Evolutionary conservation across 805 yeast species (phyloP), one percentile per base, ranked within the genome.

Genomic region (Metschnikowia chrysomelidarum): DNA sequence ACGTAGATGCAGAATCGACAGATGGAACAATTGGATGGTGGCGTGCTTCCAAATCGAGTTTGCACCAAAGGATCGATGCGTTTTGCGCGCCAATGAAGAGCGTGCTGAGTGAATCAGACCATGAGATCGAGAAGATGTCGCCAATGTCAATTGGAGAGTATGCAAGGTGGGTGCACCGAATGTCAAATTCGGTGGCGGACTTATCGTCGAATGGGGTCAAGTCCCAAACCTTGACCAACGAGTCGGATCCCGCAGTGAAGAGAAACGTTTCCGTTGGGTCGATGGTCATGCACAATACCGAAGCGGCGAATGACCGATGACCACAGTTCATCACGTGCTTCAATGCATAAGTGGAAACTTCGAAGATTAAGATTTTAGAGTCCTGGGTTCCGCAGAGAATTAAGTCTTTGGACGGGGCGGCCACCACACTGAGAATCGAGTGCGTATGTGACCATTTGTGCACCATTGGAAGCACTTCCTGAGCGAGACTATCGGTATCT

Each of bases 341-440:
- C 32, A 69, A 65, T 46, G 80, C 79, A 56, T 76, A 91, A 1
- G 84, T 79, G 4, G 58, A 59, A 35, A 84, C 62, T 49, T 87
- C 91, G 51, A 73, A 80, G 1, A 86, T 81, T 24, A 86, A 59
- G 25, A 91, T 82, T 46, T 75, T 76, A 8, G 93, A 85, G 50
- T 85, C 86, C 46, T 89, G 95, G 1, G 96, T 87, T 7, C 98
- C 98, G 36, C 95, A 93, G 54, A 86, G 84, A 4, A 91, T 46
- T 6, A 82, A 57, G 21, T 71, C 71, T 39, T 70, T 66, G 18
- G 59, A 57, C 0, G 86, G 83, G 15, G 83, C 78, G 7, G 83
- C 71, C 6, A 76, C 73, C 3, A 79, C 75, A 31, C 95, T 82
- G 6, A 93, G 71, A 12, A 89, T 80, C 1, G 95, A 81, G 47